A percentile compares a stretch with the other conserved stretches of the same genome.
phyloP scores from a whole-genome alignment of 306 rosid genomes.

The Medicago lupulina region DNA sequence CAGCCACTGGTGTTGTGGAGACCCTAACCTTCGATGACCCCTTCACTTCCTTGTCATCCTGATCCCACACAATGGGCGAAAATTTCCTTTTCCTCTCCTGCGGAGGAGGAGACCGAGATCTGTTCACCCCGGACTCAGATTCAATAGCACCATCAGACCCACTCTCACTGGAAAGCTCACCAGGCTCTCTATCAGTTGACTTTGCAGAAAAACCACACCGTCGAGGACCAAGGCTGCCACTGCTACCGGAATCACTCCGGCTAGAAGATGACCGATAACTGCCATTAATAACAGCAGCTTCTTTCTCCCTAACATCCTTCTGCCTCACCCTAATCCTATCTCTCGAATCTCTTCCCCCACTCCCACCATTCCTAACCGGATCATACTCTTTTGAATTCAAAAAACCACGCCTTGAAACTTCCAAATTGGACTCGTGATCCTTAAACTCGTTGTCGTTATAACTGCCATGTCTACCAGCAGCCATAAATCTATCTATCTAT shows the following conservation, averaged over 20 bases:
- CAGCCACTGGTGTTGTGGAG: conserved; percentile 31
- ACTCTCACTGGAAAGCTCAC: conserved; percentile 96
- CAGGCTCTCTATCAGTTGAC: conserved; percentile 82
- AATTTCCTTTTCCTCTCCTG: conserved; percentile 83
- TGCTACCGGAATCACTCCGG: conserved; percentile 74
- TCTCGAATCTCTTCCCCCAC: conserved; percentile 59
- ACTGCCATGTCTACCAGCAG: conserved; percentile 89
- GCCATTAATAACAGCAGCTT: conserved; percentile 52
- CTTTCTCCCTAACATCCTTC: conserved; percentile 67
- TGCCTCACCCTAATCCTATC: conserved; percentile 71
- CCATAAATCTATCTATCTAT: conserved; percentile 55
- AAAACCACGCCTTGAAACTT: conserved; percentile 51
- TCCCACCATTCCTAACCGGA: conserved; percentile 63
- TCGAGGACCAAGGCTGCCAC: conserved; percentile 63
- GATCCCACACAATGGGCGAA: conserved; percentile 95
- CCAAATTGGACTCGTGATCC: conserved; percentile 75
- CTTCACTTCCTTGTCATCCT: conserved; percentile 67
- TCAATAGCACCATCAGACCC: conserved; percentile 91
- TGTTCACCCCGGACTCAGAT: conserved; percentile 55
- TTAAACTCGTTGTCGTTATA: conserved; percentile 75
- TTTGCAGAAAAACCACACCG: conserved; percentile 57
- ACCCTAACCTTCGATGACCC: conserved; percentile 55
- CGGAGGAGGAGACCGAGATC: conserved; percentile 43
- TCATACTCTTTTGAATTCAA: conserved; percentile 63
- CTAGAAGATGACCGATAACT: conserved; percentile 61